phyloP scores from a whole-genome alignment of 495 filamentous ascomycete genomes.

The Cercophora newfieldiana region DNA sequence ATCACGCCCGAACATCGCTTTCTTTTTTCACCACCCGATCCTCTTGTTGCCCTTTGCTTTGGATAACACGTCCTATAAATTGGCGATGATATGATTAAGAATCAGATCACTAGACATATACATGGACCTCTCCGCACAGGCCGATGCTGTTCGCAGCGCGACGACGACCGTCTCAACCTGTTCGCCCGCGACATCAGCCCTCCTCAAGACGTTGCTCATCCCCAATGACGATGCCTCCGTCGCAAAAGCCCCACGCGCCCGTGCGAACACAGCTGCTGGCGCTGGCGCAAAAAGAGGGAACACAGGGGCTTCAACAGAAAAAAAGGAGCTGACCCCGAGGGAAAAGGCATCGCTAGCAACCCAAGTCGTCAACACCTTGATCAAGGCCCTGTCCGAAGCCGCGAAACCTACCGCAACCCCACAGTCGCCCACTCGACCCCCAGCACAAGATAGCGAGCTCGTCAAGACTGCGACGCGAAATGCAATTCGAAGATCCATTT shows the following conservation, averaged over 20 bases:
- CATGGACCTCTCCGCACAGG: conserved; percentile 48
- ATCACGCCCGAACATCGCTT: not conserved
- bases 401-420: conserved; percentile 50
- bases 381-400: conserved; percentile 74
- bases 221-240: conserved; percentile 32
- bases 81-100: conserved; percentile 33
- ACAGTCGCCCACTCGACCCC: conserved; percentile 25
- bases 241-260: conserved; percentile 32
- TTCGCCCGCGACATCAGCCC: conserved; percentile 47
- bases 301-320: conserved; percentile 21
- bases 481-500: conserved; percentile 46
- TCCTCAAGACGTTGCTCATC: conserved; percentile 53
- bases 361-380: conserved; percentile 72
- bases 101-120: conserved; percentile 21
- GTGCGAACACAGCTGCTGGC: conserved; percentile 25
- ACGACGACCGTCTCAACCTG: conserved; percentile 54
- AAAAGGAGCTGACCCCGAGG: conserved; percentile 50
- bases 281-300: conserved; percentile 21
- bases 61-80: conserved; percentile 27
- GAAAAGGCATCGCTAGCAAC: conserved; percentile 74
- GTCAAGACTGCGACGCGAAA: conserved; percentile 40
- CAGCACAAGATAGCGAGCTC: conserved; percentile 32
- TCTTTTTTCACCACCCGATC: not conserved
- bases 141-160: conserved; percentile 53
- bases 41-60: conserved; percentile 30